phyloP scores from a whole-genome alignment of 768 basidiomycete genomes.

The Lactarius vividus region DNA sequence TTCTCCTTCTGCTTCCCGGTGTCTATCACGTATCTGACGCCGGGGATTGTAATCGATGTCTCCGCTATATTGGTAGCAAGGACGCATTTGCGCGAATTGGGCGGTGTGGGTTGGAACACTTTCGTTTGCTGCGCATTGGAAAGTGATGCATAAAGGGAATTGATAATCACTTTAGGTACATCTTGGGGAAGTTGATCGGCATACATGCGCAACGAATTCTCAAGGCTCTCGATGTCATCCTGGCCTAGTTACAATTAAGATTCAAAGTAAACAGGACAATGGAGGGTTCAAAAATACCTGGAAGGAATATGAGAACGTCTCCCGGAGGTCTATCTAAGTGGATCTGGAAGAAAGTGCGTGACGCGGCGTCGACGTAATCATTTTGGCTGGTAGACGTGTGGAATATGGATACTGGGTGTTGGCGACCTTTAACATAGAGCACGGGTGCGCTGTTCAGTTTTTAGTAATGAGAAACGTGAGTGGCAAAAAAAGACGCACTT shows the following conservation, averaged over 20 bases:
- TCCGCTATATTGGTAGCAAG: slow-evolving; percentile 98
- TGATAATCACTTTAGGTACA: slow-evolving; percentile 57
- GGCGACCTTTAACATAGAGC: slow-evolving; percentile 88
- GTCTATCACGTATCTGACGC: slow-evolving; percentile 93
- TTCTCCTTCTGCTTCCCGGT: slow-evolving; percentile 97
- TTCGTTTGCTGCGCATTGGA: slow-evolving; percentile 72
- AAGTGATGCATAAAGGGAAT: slow-evolving; percentile 86
- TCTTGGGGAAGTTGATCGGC: slow-evolving; percentile 60
- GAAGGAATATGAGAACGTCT: slow-evolving; percentile 91
- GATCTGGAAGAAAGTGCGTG: slow-evolving; percentile 93
- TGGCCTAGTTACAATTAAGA: slow-evolving; percentile 54
- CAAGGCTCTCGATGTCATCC: slow-evolving; percentile 91
- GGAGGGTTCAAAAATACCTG: slow-evolving; percentile 46
- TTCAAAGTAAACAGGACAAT: background rate
- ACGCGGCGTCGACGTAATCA: slow-evolving; percentile 86
- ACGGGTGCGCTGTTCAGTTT: slow-evolving; percentile 66
- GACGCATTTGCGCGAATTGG: slow-evolving; percentile 82
- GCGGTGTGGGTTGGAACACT: slow-evolving; percentile 67
- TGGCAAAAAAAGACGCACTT: slow-evolving; percentile 49
- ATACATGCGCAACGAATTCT: slow-evolving; percentile 67
- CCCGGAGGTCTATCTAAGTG: slow-evolving; percentile 78
- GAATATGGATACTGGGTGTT: slow-evolving; percentile 85
- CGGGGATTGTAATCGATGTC: slow-evolving; percentile 96
- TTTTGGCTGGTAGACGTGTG: slow-evolving; percentile 69
- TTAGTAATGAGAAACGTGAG: background rate